A percentile compares a stretch with the other conserved stretches of the same genome.
Evolutionary conservation across 2,329 filamentous ascomycete genomes (phyloP).

Genomic region (Phaeosphaeria sp.): DNA sequence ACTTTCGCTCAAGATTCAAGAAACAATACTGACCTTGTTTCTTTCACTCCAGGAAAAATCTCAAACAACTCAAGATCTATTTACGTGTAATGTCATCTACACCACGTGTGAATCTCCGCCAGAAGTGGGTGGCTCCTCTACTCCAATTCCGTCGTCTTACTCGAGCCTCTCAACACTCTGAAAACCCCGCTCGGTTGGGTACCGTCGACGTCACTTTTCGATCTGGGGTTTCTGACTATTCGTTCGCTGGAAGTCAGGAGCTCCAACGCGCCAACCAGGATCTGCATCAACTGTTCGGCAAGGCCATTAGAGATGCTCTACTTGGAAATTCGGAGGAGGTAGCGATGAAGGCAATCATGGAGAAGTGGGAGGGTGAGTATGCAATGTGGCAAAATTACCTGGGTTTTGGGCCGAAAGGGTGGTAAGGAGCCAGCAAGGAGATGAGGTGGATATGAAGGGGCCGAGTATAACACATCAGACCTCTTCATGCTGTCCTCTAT

Average conservation of each 20-base stretch:
- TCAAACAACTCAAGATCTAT: constrained; percentile 32
- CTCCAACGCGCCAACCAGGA: constrained; percentile 23
- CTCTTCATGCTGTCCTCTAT: too few relatives aligned
- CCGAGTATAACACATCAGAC: too few relatives aligned
- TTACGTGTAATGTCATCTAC: constrained; percentile 22
- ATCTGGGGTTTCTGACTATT: constrained; percentile 3
- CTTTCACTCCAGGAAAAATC: not conserved
- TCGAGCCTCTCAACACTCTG: not conserved
- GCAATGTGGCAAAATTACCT: constrained; percentile 18
- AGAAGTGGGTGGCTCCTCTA: constrained; percentile 37
- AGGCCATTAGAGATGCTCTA: constrained; percentile 33
- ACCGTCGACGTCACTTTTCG: constrained; percentile 25
- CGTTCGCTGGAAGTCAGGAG: constrained; percentile 9
- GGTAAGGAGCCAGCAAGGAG: constrained; percentile 5
- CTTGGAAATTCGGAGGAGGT: constrained; percentile 33
- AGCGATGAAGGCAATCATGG: constrained; percentile 34
- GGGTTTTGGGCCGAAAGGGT: constrained; percentile 10
- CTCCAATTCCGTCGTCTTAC: constrained; percentile 34
- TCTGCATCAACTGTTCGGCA: constrained; percentile 36
- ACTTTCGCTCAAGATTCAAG: not conserved
- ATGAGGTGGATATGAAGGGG: not conserved
- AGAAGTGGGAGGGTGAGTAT: constrained; percentile 29
- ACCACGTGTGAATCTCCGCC: constrained; percentile 28
- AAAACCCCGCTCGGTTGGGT: not conserved
- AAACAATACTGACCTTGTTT: not conserved